A percentile compares a stretch with the other conserved stretches of the same genome.
phyloP scores from a whole-genome alignment of 1,284 basidiomycete species.

The Pseudozyma flocculosa region DNA sequence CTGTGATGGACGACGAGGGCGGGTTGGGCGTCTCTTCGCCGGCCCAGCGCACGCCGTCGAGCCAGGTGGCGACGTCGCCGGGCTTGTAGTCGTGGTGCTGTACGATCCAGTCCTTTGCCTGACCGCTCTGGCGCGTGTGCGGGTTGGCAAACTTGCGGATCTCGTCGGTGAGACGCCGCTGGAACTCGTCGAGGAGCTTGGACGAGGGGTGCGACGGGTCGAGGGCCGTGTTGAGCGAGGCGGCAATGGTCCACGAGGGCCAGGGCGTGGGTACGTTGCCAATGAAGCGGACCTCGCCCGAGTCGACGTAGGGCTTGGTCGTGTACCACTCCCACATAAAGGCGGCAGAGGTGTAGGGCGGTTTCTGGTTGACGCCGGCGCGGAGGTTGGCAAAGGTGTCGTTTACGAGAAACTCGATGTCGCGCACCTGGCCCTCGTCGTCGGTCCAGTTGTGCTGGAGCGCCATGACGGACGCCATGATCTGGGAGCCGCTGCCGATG shows the following conservation, averaged over 20 bases:
- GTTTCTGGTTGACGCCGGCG: slow-evolving; percentile 72
- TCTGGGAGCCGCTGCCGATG: slow-evolving; percentile 81
- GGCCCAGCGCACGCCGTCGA: slow-evolving; percentile 48
- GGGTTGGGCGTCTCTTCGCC: slow-evolving; percentile 40
- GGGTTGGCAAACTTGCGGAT: slow-evolving; percentile 42
- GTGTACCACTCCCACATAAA: slow-evolving; percentile 80
- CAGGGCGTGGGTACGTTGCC: slow-evolving; percentile 87
- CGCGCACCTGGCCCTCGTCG: too few species aligned
- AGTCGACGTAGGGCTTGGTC: slow-evolving; percentile 86
- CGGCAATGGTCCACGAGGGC: slow-evolving; percentile 76
- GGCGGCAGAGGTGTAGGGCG: slow-evolving; percentile 11
- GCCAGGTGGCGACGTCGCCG: slow-evolving; percentile 70
- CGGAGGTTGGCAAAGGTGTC: slow-evolving; percentile 68
- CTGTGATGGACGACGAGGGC: slow-evolving; percentile 3
- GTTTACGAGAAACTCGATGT: slow-evolving; percentile 51
- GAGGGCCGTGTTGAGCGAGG: slow-evolving; percentile 28
- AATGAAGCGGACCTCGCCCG: slow-evolving; percentile 75
- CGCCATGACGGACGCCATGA: slow-evolving; percentile 94
- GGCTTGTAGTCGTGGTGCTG: slow-evolving; percentile 63
- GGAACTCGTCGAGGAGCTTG: slow-evolving; percentile 25
- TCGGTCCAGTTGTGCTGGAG: slow-evolving; percentile 64
- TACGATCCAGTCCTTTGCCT: slow-evolving; percentile 28
- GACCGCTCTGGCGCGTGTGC: slow-evolving; percentile 11
- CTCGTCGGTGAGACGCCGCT: slow-evolving; percentile 22
- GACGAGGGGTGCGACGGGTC: not conserved